Base-by-base conservation (phyloP, 2,329 filamentous ascomycete genomes). In the Botrytis cinerea region DNA sequence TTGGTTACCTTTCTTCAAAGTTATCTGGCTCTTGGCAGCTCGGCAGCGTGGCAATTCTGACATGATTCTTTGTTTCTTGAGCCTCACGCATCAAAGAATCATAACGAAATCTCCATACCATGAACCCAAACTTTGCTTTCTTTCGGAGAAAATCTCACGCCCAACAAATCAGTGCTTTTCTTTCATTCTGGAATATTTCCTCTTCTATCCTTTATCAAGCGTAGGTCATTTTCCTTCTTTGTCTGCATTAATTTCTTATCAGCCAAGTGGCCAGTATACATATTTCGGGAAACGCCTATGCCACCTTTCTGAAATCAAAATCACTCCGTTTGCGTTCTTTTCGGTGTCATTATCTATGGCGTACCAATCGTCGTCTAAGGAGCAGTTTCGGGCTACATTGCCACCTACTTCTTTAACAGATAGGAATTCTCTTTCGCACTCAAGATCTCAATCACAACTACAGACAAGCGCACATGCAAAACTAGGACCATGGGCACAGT, bases 401-500 rank as follows among this genome's bases (percentile, higher is more conserved):
- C 66, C 48, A 32, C 28, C 35, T 22, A 9, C 28, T 43, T 32
- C 25, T 45, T 28, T 22, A 67, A 28, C 61, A 25, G 22, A n/a
- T 25, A 2, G 60, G 9, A 22, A n/a, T 59, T 45, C n/a, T n/a
- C 60, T 66, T 20, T 32, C 38, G 7, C 61, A 66, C 6, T 67
- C 60, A 4, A 32, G 32, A 38, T 64, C 62, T 28, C 61, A 43
- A 40, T 66, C 38, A 59, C 60, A 72, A 20, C n/a, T 51, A 32
- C 35, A 45, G 35, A 43, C 35, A 25, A 57, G 25, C 22, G 48
- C 40, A 1, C 48, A 32, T 43, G 48, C 66, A 32, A 38, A 43
- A n/a, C 57, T 69, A 43, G 70, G 48, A 22, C 46, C 70, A 35
- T 72, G 60, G 60, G 38, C 61, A 51, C 32, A 72, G 38, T 64